A percentile compares a stretch with the other conserved stretches of the same genome.
Conservation (phyloP, 768 basidiomycete genomes). For the Boletus tomentosulus region DNA sequence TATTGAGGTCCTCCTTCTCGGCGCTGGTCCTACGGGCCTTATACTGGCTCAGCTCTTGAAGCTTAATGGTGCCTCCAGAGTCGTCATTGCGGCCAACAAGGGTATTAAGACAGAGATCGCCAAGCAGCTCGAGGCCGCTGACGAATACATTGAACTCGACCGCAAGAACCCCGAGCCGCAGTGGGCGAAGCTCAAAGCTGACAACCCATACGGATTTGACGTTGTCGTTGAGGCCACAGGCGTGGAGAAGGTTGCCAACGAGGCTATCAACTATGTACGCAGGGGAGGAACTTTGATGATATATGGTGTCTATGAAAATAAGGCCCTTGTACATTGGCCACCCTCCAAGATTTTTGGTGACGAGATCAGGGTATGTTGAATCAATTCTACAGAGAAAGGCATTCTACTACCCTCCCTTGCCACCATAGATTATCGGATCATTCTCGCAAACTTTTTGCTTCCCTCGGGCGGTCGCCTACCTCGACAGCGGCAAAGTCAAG, state of each 20-base stretch:
- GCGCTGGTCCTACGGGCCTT: conserved; percentile 91
- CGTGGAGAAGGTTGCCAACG: conserved; percentile 81
- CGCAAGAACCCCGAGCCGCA: conserved; percentile 68
- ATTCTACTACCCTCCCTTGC: neutral
- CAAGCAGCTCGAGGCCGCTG: conserved; percentile 68
- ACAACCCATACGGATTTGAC: conserved; percentile 86
- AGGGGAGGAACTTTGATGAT: conserved; percentile 82
- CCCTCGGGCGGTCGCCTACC: conserved; percentile 85
- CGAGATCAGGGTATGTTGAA: conserved; percentile 51
- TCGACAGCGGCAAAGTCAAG: conserved; percentile 81
- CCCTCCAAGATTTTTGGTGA: conserved; percentile 77
- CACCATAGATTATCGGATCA: conserved; percentile 74
- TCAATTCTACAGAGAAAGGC: neutral
- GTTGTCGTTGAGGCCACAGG: conserved; percentile 82
- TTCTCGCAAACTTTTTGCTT: conserved; percentile 89
- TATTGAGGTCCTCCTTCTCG: conserved; percentile 77
- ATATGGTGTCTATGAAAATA: conserved; percentile 89
- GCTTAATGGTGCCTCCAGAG: conserved; percentile 74
- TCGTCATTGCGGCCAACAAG: conserved; percentile 86
- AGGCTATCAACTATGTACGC: conserved; percentile 85
- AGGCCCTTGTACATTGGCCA: conserved; percentile 80
- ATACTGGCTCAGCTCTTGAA: conserved; percentile 86
- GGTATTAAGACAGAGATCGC: conserved; percentile 90
- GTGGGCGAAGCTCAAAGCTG: conserved; percentile 75
- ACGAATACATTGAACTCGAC: conserved; percentile 86